Evolutionary conservation across 192 early-diverging fungal species (phyloP), one percentile per base, ranked within the genome.

Genomic region (Backusella tuberculispora): DNA sequence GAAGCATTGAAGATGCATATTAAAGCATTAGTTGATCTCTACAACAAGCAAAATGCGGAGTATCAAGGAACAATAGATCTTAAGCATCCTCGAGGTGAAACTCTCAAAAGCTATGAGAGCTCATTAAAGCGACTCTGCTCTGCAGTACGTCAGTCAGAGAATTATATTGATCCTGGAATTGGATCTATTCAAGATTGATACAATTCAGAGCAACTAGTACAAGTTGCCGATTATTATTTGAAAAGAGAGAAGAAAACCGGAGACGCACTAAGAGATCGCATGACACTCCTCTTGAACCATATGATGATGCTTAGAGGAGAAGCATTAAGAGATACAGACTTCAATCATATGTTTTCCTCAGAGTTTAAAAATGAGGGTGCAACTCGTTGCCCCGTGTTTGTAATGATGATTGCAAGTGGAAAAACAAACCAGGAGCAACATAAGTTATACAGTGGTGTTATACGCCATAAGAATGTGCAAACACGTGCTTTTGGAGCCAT

Each of bases 281-380:
- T 42, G 12, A 21, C 5, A 8, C 43, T 67, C 43, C 17, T 66
- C n/a, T n/a, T n/a, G n/a, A n/a, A n/a, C n/a, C n/a, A n/a, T n/a
- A n/a, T n/a, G n/a, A n/a, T n/a, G n/a, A n/a, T n/a, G n/a, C n/a
- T n/a, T n/a, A n/a, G n/a, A n/a, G n/a, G 65, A n/a, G 65, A 66
- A n/a, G 42, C 38, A 15, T 43, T 43, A n/a, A 12, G 65, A 42
- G 38, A 41, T 0, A 66, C n/a, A 6, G 21, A 67, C 3, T 40
- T 67, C 9, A 21, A 17, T 4, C 40, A 67, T 44, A 17, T 67
- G n/a, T 67, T 67, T 67, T 21, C 40, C 1, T 40, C 43, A 15
- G 41, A 67, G 38, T 67, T 67, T 21, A 40, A 67, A n/a, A 40
- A 42, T 15, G 66, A 67, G 19, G 66, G 40, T 42, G 14, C 19